Percentiles rank a stretch among this genome's conserved stretches.
These are phyloP conservation scores for Blepharisma undulans DNA, from an alignment of 169 alveolate species.

Conservation along the genomic window DNA sequence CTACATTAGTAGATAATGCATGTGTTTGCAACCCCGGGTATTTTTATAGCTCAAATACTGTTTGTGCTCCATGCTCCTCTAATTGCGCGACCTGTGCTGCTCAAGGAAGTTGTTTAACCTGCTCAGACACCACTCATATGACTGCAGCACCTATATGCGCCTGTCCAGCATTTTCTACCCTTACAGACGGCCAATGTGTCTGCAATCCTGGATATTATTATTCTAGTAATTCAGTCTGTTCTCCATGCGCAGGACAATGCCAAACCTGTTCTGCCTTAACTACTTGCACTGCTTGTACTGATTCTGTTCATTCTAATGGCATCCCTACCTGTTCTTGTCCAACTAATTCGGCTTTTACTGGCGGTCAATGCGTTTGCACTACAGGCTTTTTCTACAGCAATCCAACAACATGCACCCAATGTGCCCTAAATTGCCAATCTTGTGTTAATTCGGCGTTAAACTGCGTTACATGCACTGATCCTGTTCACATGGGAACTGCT, in stretches of 20 bases:
- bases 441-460: not conserved
- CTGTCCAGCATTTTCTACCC: not conserved
- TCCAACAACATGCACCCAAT: not conserved
- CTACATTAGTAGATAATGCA: not conserved
- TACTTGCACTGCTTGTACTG: not conserved
- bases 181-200: not conserved
- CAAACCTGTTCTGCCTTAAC: not conserved
- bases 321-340: not conserved
- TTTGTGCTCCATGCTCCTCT: not conserved
- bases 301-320: not conserved
- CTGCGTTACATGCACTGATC: not conserved
- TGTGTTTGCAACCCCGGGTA: not conserved
- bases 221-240: not conserved
- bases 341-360: not conserved
- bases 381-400: not conserved
- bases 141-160: not conserved
- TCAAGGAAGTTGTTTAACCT: not conserved
- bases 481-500: not conserved
- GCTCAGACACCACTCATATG: not conserved
- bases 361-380: not conserved
- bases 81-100: not conserved
- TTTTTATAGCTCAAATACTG: not conserved
- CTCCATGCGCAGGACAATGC: not conserved
- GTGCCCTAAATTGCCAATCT: not conserved
- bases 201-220: not conserved